A percentile compares a stretch with the other conserved stretches of the same genome.
phyloP scores from a whole-genome alignment of 768 basidiomycete genomes.

The Phylloporus rhodoxanthus region DNA sequence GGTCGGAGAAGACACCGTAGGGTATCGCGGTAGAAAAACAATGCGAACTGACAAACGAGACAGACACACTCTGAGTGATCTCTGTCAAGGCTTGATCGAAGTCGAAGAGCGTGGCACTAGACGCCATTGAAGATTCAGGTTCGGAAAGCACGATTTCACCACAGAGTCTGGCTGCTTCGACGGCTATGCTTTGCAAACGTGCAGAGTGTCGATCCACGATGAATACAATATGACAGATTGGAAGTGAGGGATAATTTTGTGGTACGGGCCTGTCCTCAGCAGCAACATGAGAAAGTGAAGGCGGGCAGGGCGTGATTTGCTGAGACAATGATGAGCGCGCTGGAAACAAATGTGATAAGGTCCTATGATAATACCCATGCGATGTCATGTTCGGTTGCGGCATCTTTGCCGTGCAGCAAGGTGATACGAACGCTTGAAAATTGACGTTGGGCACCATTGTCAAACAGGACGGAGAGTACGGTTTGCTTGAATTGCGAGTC shows the following conservation, averaged over 20 bases:
- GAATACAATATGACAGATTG: neutral
- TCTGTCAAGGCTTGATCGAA: slow-evolving; percentile 2
- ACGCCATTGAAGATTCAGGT: neutral
- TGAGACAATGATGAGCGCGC: slow-evolving; percentile 2
- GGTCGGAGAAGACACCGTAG: too few relatives aligned
- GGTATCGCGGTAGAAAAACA: neutral
- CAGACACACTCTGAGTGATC: slow-evolving; percentile 12
- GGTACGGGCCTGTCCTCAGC: neutral
- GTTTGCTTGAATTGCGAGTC: neutral
- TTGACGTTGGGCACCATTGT: neutral
- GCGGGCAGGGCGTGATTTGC: neutral
- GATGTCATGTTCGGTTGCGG: neutral
- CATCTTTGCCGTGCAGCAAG: neutral
- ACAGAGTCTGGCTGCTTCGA: neutral
- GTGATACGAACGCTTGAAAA: neutral
- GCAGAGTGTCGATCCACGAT: neutral
- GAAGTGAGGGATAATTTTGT: neutral
- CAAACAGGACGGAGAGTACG: slow-evolving; percentile 3
- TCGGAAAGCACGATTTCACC: slow-evolving; percentile 3
- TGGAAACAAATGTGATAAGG: neutral
- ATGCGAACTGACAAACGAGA: slow-evolving; percentile 6
- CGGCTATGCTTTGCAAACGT: neutral
- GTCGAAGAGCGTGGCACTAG: slow-evolving; percentile 4
- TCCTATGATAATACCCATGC: neutral
- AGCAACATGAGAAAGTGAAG: neutral